phyloP scores from a whole-genome alignment of 805 yeast species.

The Hanseniaspora clermontiae region DNA sequence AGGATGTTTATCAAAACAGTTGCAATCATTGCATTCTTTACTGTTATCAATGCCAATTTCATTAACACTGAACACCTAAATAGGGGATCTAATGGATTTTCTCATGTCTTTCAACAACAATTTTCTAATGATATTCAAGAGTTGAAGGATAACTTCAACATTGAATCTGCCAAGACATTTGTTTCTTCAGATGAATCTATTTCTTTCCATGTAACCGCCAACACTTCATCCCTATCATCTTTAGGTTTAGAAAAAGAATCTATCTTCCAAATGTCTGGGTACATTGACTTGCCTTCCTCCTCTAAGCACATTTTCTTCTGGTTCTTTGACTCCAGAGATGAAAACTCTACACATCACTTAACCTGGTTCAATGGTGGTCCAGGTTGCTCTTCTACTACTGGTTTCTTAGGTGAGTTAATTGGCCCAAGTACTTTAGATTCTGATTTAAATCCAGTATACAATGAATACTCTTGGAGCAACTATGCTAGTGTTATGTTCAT shows the following conservation, averaged over 20 bases:
- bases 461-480: conserved; percentile 82
- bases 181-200: background rate
- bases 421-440: conserved; percentile 72
- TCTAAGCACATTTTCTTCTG: conserved; percentile 85
- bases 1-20: background rate
- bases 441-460: conserved; percentile 53
- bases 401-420: conserved; percentile 67
- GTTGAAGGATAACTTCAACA: background rate
- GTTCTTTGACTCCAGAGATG: conserved; percentile 77
- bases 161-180: background rate
- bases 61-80: background rate
- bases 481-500: conserved; percentile 83
- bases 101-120: background rate
- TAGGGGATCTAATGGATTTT: background rate
- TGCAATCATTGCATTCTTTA: background rate
- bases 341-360: conserved; percentile 8
- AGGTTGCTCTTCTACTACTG: conserved; percentile 86
- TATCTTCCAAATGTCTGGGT: conserved; percentile 73
- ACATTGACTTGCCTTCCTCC: conserved; percentile 47
- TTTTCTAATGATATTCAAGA: background rate
- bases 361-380: conserved; percentile 90
- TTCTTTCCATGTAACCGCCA: conserved; percentile 4
- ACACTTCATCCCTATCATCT: background rate
- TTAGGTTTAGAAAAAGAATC: conserved; percentile 51
- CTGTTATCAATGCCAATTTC: background rate